These are phyloP conservation scores for Solanum okadae DNA, from an alignment of 257 asterid genomes.

Conservation along the genomic window DNA sequence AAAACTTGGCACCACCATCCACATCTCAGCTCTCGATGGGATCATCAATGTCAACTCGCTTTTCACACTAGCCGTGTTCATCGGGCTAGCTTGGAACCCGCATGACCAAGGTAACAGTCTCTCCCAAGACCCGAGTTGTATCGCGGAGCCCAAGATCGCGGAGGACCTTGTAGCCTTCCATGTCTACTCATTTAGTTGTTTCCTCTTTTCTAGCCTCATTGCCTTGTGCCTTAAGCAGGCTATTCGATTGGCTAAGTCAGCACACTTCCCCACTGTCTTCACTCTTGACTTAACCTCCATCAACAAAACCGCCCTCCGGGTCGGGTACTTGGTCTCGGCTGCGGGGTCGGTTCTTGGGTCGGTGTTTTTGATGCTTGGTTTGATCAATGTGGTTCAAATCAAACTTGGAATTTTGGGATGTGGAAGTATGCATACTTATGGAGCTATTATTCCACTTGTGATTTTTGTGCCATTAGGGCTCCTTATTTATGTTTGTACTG, in stretches of 20 bases:
- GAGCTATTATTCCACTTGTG: constrained; percentile 71
- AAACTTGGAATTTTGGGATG: constrained; percentile 76
- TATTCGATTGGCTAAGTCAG: constrained; percentile 31
- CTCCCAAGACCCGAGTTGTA: constrained; percentile 43
- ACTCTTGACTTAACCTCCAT: constrained; percentile 57
- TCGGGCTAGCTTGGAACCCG: constrained; percentile 93
- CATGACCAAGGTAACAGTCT: constrained; percentile 64
- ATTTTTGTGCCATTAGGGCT: constrained; percentile 66
- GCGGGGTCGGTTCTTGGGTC: constrained; percentile 74
- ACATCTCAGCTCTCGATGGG: constrained; percentile 79
- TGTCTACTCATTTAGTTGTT: constrained; percentile 84
- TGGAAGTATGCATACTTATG: constrained; percentile 56
- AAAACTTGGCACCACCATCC: constrained; percentile 61
- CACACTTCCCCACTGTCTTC: constrained; percentile 31
- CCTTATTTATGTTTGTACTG: constrained; percentile 47
- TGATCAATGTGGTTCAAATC: constrained; percentile 80
- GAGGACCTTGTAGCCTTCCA: constrained; percentile 68
- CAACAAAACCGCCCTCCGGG: constrained; percentile 46
- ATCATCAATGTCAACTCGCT: constrained; percentile 85
- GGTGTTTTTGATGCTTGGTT: constrained; percentile 64
- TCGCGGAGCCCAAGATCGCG: constrained; percentile 38
- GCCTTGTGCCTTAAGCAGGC: constrained; percentile 82
- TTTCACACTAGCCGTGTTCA: constrained; percentile 81
- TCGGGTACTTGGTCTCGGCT: constrained; percentile 78
- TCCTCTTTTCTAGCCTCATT: constrained; percentile 82